Evolutionary conservation across 257 asterid genomes (phyloP), one percentile per base, ranked within the genome.

Genomic region (Gentiana macrophylla): DNA sequence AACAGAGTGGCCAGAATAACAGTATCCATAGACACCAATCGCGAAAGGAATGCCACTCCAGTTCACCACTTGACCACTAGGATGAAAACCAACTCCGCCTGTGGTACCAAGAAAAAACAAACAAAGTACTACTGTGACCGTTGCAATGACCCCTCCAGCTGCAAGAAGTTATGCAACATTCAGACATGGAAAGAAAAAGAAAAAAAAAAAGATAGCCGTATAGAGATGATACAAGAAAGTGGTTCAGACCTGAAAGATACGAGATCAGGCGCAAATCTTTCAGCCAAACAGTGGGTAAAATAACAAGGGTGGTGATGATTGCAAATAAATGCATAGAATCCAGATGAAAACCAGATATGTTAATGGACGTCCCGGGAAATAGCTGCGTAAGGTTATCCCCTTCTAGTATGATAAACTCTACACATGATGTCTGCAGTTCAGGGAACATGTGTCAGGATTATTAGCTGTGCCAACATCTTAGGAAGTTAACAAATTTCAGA

Each of bases 1-100:
- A 15, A 88, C 95, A 2, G 95, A 74, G 61, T 88, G 97, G 54
- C 95, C 95, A 3, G 94, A 79, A 61, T 73, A 88, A 74, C 95
- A 88, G 71, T 70, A 88, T 1, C 97, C 97, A 37, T 79, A 82
- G 51, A 88, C 79, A 43, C 97, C 97, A 36, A 88, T 78, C 35
- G 88, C 90, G 64, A 88, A 79, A 8, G 95, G 94, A 72, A 85
- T 34, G 12, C 97, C 95, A 10, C 73, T 74, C 91, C 86, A 88
- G 57, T 68, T 72, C 61, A 83, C 80, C 33, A 72, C 35, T 61
- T 71, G 70, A 57, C 89, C 77, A 3, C 68, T 67, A 12, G 74
- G 77, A 56, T 53, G 83, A 57, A 85, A 80, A 48, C 84, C 86
- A 24, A 73, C 55, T 36, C 61, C 80, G 49, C 68, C 86, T 33